Evolutionary conservation across 768 basidiomycete genomes (phyloP).

Genomic region (Leccinum subgranulosum): DNA sequence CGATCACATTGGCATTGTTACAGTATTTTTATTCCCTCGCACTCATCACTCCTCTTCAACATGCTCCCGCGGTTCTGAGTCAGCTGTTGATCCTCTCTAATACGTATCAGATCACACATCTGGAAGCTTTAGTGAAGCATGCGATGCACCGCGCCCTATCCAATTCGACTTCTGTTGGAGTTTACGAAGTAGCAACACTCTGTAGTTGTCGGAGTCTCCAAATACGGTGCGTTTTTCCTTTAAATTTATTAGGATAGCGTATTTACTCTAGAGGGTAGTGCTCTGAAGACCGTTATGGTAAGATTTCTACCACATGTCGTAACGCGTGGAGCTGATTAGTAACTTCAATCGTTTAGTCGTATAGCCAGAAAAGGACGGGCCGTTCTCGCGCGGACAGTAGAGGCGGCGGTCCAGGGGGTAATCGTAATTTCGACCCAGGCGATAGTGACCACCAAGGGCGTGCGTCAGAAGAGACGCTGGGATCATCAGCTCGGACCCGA

Average conservation of each 20-base stretch:
- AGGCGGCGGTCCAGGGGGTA: conserved; percentile 40
- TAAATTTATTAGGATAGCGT: conserved; percentile 15
- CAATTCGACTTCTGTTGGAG: conserved; percentile 81
- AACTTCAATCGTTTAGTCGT: conserved; percentile 48
- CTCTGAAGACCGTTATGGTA: conserved; percentile 84
- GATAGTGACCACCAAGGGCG: conserved; percentile 36
- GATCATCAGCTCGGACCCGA: conserved; percentile 42
- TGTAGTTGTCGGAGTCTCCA: conserved; percentile 87
- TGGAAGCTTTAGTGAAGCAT: conserved; percentile 82
- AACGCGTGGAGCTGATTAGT: conserved; percentile 14
- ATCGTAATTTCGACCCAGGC: conserved; percentile 34
- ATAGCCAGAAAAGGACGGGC: conserved; percentile 68
- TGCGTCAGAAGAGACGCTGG: conserved; percentile 32
- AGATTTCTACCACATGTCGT: conserved; percentile 16
- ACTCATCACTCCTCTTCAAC: conserved; percentile 87
- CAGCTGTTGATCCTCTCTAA: conserved; percentile 81
- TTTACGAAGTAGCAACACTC: conserved; percentile 93
- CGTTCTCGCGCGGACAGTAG: conserved; percentile 51
- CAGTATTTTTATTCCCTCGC: conserved; percentile 93
- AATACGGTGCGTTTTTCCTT: conserved; percentile 59
- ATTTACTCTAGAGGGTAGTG: conserved; percentile 38
- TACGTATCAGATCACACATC: conserved; percentile 74
- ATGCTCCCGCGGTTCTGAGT: conserved; percentile 84
- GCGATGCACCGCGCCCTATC: conserved; percentile 89
- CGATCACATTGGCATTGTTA: conserved; percentile 81